A percentile compares a stretch with the other conserved stretches of the same genome.
phyloP scores from a whole-genome alignment of 108 stramenopile species.

The Cyclotella choctawhatcheeana region DNA sequence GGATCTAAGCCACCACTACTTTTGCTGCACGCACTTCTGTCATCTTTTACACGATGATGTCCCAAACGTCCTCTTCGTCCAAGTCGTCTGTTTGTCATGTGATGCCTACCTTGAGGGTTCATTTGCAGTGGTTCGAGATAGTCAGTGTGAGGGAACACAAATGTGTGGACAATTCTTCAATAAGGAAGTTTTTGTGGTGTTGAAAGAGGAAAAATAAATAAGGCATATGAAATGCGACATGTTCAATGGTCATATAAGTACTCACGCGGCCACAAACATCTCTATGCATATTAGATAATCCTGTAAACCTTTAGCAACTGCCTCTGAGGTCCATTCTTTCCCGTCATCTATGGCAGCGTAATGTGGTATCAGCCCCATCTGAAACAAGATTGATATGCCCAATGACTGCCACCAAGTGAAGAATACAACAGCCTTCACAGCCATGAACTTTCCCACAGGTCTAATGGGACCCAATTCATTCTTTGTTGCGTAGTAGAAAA shows the following conservation, averaged over 20 bases:
- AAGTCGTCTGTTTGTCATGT: conserved; percentile 40
- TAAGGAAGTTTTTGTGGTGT: too few species aligned
- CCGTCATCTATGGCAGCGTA: conserved; percentile 49
- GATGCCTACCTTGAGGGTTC: conserved; percentile 23
- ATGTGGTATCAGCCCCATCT: conserved; percentile 85
- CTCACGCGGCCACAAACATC: conserved; percentile 96
- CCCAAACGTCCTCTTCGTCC: conserved; percentile 39
- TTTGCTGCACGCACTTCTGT: conserved; percentile 59
- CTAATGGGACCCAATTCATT: conserved; percentile 89
- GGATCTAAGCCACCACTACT: conserved; percentile 36
- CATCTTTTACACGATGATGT: conserved; percentile 47
- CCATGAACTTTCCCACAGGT: conserved; percentile 95
- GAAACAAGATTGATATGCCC: conserved; percentile 80
- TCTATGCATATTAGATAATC: conserved; percentile 98
- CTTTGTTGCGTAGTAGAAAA: conserved; percentile 93
- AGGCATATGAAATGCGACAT: too few species aligned
- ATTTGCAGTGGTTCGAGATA: conserved; percentile 76
- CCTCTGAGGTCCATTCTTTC: conserved; percentile 80
- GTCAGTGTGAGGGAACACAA: conserved; percentile 94
- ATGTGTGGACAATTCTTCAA: conserved; percentile 90
- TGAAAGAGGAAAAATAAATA: too few species aligned
- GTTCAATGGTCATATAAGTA: too few species aligned
- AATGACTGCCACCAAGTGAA: conserved; percentile 97
- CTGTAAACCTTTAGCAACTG: conserved; percentile 95
- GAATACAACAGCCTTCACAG: conserved; percentile 95